A percentile compares a stretch with the other conserved stretches of the same genome.
Conservation (phyloP, 169 alveolate species). For the Plasmodium gonderi region DNA sequence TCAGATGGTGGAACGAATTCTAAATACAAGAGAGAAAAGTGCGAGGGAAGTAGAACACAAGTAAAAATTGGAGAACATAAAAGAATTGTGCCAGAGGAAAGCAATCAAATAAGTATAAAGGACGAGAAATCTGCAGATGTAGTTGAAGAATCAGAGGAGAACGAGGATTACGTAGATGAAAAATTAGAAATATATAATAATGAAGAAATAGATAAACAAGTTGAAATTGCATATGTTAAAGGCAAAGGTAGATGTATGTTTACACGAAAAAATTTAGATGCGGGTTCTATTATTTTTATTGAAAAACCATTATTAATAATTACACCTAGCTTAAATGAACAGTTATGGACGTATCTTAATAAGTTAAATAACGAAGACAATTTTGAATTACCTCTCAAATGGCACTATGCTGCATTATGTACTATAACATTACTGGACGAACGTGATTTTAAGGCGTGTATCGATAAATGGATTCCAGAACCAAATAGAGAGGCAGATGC, state of each 20-base stretch:
- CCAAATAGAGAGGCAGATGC: slow-evolving; percentile 79
- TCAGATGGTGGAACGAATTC: neutral
- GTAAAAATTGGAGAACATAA: neutral
- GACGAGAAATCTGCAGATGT: neutral
- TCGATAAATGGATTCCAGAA: slow-evolving; percentile 83
- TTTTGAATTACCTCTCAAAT: slow-evolving; percentile 84
- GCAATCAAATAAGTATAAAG: neutral
- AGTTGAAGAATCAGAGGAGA: slow-evolving; percentile 4
- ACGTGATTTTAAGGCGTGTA: slow-evolving; percentile 74
- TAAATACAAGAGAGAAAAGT: neutral
- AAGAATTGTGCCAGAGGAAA: neutral
- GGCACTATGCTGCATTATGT: slow-evolving; percentile 90
- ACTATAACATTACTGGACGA: slow-evolving; percentile 78
- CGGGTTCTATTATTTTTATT: slow-evolving; percentile 86
- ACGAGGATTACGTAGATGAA: slow-evolving; percentile 63
- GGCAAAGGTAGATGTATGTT: slow-evolving; percentile 89
- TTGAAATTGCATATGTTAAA: slow-evolving; percentile 83
- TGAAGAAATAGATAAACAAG: slow-evolving; percentile 79
- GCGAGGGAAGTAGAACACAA: neutral
- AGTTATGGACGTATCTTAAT: slow-evolving; percentile 79
- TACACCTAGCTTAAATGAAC: slow-evolving; percentile 80
- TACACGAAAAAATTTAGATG: slow-evolving; percentile 80
- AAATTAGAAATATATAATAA: slow-evolving; percentile 62
- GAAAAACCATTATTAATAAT: slow-evolving; percentile 87
- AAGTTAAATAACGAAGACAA: slow-evolving; percentile 75